These are phyloP conservation scores for Collybiopsis confluens DNA, from an alignment of 768 basidiomycete genomes.

Conservation along the genomic window DNA sequence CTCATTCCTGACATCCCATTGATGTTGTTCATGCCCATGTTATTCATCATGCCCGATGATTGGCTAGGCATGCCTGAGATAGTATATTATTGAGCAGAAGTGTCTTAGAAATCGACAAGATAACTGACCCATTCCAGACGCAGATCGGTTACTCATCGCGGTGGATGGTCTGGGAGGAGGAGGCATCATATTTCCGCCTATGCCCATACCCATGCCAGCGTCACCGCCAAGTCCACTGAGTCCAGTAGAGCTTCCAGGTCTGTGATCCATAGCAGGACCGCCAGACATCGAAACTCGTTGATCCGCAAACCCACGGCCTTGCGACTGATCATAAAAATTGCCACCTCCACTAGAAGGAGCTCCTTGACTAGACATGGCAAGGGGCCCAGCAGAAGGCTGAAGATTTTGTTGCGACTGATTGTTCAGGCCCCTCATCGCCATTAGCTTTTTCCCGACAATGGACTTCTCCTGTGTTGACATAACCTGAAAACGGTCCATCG, in stretches of 20 bases:
- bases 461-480: neutral
- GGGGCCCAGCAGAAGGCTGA: neutral
- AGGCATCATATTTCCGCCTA: conserved; percentile 7
- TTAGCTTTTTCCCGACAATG: neutral
- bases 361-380: neutral
- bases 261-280: neutral
- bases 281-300: neutral
- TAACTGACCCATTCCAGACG: neutral
- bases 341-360: neutral
- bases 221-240: neutral
- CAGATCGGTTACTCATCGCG: conserved; percentile 1
- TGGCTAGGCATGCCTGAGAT: neutral
- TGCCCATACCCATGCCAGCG: neutral
- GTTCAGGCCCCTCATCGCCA: neutral
- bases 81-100: neutral
- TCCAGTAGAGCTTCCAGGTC: conserved; percentile 3
- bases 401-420: conserved; percentile 1
- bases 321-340: neutral
- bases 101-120: neutral
- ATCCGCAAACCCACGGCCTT: neutral
- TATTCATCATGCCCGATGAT: neutral
- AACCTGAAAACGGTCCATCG: neutral
- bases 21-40: neutral
- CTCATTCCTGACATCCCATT: neutral
- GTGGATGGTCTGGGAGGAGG: conserved; percentile 7